A percentile compares a stretch with the other conserved stretches of the same genome.
Evolutionary conservation across 208 protist genomes (phyloP).

Genomic region (Vickermania ingenoplastis): DNA sequence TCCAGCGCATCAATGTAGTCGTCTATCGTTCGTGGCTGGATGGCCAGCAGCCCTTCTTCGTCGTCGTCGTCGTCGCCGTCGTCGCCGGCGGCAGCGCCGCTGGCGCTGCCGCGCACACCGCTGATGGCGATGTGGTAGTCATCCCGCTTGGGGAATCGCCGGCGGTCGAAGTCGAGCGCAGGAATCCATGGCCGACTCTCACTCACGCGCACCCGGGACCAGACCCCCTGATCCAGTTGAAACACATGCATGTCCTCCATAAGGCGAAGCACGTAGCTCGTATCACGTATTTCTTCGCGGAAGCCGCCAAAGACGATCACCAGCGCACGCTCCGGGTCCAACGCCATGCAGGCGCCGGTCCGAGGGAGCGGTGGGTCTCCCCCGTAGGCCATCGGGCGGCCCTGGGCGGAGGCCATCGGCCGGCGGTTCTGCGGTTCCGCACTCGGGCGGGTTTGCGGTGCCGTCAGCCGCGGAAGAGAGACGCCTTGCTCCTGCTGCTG

Average conservation of each 20-base stretch:
- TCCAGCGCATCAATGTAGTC: no score
- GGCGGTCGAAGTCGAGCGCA: background rate
- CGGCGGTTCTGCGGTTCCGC: no score
- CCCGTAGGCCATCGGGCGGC: no score
- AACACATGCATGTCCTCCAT: slow-evolving; percentile 22
- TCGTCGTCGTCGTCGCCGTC: no score
- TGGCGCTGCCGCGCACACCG: background rate
- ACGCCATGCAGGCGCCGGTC: slow-evolving; percentile 44
- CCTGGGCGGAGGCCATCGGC: no score
- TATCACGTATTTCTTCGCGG: slow-evolving; percentile 33
- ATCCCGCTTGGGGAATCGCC: background rate
- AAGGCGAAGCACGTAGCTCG: slow-evolving; percentile 48
- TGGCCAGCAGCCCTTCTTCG: no score
- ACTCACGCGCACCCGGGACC: background rate
- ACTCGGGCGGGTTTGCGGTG: no score
- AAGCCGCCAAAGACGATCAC: slow-evolving; percentile 63
- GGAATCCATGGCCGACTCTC: background rate
- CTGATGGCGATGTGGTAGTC: background rate
- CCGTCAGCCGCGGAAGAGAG: no score
- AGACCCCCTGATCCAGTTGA: background rate
- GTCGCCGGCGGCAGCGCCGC: no score
- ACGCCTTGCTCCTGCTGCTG: no score
- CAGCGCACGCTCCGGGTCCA: slow-evolving; percentile 18
- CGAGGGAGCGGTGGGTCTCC: no score
- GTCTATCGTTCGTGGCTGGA: no score